Percentiles rank a stretch among this genome's conserved stretches.
Evolutionary conservation across 768 basidiomycete genomes (phyloP).

Genomic region (Podaxis rugospora): DNA sequence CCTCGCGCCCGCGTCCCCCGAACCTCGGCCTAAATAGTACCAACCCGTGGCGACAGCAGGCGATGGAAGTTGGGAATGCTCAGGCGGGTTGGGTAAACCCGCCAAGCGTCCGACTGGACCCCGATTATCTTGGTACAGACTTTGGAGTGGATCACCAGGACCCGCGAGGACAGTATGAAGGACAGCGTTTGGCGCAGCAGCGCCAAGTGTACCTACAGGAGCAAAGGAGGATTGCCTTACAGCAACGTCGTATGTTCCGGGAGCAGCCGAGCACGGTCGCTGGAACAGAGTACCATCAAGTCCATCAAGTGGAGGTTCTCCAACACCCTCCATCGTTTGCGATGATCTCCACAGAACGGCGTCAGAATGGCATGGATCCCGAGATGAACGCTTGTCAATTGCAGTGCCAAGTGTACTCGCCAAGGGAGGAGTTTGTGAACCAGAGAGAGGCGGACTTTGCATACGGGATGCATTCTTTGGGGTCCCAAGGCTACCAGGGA

Average conservation of each 20-base stretch:
- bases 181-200: background rate
- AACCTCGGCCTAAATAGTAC: slow-evolving; percentile 25
- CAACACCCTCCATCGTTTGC: background rate
- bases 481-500: background rate
- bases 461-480: background rate
- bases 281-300: background rate
- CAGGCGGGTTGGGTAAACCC: background rate
- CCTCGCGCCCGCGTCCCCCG: slow-evolving; percentile 24
- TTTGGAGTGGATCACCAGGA: background rate
- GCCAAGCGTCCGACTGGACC: background rate
- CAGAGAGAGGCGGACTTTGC: background rate
- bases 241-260: background rate
- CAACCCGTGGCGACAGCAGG: slow-evolving; percentile 23
- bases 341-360: background rate
- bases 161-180: background rate
- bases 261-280: background rate
- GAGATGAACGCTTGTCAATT: background rate
- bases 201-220: background rate
- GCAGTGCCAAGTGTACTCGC: background rate
- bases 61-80: background rate
- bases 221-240: background rate
- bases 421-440: background rate
- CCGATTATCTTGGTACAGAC: background rate
- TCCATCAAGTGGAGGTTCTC: background rate
- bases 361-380: background rate